A percentile compares a stretch with the other conserved stretches of the same genome.
phyloP scores from a whole-genome alignment of 2,329 filamentous ascomycete species.

The Colletotrichum euphorbiae region DNA sequence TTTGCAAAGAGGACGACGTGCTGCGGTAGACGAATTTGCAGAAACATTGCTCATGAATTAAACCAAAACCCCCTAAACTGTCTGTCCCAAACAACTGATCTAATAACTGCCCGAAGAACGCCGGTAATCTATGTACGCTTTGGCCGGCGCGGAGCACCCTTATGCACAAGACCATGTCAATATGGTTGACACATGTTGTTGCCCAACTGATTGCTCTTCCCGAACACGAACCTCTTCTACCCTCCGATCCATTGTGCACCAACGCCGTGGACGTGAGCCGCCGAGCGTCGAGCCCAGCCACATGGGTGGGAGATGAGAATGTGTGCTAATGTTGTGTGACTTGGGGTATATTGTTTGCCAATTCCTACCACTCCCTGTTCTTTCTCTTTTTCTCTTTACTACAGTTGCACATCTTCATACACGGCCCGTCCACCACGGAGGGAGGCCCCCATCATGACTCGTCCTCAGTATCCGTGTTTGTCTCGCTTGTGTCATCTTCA shows the following conservation, averaged over 20 bases:
- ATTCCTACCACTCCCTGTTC: slow-evolving; percentile 18
- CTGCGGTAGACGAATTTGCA: too few relatives aligned
- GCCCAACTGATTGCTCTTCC: neutral
- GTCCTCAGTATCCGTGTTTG: slow-evolving; percentile 76
- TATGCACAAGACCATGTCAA: neutral
- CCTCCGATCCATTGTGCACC: neutral
- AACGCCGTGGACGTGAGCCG: neutral
- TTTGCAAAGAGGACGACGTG: neutral
- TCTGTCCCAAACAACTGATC: neutral
- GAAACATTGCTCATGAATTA: neutral
- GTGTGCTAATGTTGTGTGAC: slow-evolving; percentile 26
- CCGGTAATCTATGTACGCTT: slow-evolving; percentile 20
- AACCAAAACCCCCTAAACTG: neutral
- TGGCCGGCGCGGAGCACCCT: neutral
- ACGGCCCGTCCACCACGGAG: neutral
- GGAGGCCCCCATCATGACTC: slow-evolving; percentile 57
- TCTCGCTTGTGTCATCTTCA: slow-evolving; percentile 76
- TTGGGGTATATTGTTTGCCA: slow-evolving; percentile 37
- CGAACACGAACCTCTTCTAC: neutral
- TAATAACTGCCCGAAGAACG: slow-evolving; percentile 8
- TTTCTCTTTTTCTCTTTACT: slow-evolving; percentile 7
- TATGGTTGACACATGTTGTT: neutral
- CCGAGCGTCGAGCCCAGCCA: slow-evolving; percentile 7
- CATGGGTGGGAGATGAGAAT: neutral
- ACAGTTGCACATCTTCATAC: neutral